A percentile compares a stretch with the other conserved stretches of the same genome.
Conservation (phyloP, 2,329 filamentous ascomycete species). For the Nothophoma quercina region DNA sequence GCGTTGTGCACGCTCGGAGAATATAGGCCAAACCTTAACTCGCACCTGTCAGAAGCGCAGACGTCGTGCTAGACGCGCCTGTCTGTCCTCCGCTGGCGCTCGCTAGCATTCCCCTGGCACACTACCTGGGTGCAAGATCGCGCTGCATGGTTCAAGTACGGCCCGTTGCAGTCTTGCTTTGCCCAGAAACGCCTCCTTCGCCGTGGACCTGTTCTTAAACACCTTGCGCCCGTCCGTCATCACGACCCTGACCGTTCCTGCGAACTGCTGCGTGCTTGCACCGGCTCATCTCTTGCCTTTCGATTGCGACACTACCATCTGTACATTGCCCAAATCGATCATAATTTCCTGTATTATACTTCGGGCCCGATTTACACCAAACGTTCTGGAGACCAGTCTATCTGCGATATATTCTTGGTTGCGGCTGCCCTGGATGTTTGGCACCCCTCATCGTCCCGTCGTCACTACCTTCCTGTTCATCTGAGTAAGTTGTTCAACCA, state of each 20-base stretch:
- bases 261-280: conserved; percentile 45
- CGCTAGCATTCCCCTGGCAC: conserved; percentile 40
- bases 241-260: conserved; percentile 33
- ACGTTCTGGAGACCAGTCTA: conserved; percentile 7
- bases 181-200: conserved; percentile 44
- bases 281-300: conserved; percentile 23
- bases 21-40: conserved; percentile 49
- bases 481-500: conserved; percentile 4
- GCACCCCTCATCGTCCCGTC: conserved; percentile 4
- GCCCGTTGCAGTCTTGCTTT: conserved; percentile 51
- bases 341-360: conserved; percentile 19
- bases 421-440: conserved; percentile 10
- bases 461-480: not conserved
- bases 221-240: conserved; percentile 37
- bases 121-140: conserved; percentile 39
- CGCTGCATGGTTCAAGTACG: conserved; percentile 46
- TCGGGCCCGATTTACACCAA: not conserved
- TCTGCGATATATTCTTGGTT: conserved; percentile 24
- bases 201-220: conserved; percentile 39
- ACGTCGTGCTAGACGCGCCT: conserved; percentile 41
- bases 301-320: conserved; percentile 19
- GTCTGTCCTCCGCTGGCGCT: conserved; percentile 35
- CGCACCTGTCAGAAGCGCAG: conserved; percentile 47
- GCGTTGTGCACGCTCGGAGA: conserved; percentile 46
- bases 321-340: conserved; percentile 6